A percentile compares a stretch with the other conserved stretches of the same genome.
Evolutionary conservation across 139 green algal species (phyloP).

Genomic region (Asterochloris erici): DNA sequence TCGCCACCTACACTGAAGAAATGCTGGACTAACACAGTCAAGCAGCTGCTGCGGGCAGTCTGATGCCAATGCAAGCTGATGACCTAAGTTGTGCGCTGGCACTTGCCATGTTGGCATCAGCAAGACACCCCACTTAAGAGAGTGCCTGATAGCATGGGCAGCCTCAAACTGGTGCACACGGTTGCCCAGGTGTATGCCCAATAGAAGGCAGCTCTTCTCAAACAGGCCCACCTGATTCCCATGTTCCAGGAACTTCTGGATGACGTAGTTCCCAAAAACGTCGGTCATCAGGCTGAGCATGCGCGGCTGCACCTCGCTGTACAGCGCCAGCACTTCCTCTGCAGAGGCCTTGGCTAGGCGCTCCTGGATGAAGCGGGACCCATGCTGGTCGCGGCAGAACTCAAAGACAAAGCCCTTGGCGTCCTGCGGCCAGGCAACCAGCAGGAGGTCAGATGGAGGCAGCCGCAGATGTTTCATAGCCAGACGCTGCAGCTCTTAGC

Average conservation of each 20-base stretch:
- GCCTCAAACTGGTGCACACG: too few relatives aligned
- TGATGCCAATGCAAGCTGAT: too few relatives aligned
- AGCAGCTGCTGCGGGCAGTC: too few relatives aligned
- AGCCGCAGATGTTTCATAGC: not conserved
- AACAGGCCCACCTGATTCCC: conserved; percentile 24
- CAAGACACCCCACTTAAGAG: too few relatives aligned
- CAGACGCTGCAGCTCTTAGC: not conserved
- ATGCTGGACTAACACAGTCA: too few relatives aligned
- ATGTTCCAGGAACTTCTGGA: conserved; percentile 84
- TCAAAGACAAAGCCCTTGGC: conserved; percentile 70
- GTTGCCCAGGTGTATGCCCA: too few relatives aligned
- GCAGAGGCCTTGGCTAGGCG: conserved; percentile 49
- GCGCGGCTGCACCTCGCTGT: conserved; percentile 60
- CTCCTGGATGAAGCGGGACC: conserved; percentile 90
- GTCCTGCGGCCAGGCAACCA: conserved; percentile 33
- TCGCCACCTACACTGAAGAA: too few relatives aligned
- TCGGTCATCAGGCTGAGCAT: conserved; percentile 79
- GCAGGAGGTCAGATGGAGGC: not conserved
- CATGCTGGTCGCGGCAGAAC: conserved; percentile 86
- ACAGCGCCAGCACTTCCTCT: conserved; percentile 29
- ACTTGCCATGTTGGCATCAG: too few relatives aligned
- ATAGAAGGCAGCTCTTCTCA: too few relatives aligned
- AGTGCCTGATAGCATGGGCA: too few relatives aligned
- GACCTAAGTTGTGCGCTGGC: too few relatives aligned
- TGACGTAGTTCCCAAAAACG: conserved; percentile 89